phyloP scores from a whole-genome alignment of 176 grass and related monocot genomes.

The Microstegium vimineum region DNA sequence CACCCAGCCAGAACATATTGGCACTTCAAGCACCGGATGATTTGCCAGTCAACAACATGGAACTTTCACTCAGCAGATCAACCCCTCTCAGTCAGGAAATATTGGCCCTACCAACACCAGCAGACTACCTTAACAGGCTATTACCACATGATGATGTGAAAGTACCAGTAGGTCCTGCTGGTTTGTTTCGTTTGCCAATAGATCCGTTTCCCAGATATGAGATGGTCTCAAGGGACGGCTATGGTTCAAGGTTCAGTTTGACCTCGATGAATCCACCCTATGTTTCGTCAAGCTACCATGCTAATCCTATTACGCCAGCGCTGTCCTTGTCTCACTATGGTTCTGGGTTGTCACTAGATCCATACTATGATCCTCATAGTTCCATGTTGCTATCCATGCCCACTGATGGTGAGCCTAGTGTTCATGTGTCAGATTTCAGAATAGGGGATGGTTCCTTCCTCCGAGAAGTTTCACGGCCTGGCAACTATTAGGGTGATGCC shows the following conservation, averaged over 20 bases:
- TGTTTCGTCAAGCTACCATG: constrained; percentile 31
- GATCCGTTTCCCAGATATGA: constrained; percentile 40
- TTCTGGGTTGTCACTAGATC: constrained; percentile 16
- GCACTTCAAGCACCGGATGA: constrained; percentile 40
- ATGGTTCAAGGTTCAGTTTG: constrained; percentile 47
- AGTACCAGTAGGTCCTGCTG: constrained; percentile 50
- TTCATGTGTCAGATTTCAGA: constrained; percentile 33
- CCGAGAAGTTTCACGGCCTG: constrained; percentile 18
- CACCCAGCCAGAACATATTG: constrained; percentile 29
- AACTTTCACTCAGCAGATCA: constrained; percentile 35
- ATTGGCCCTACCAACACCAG: constrained; percentile 25
- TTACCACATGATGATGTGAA: constrained; percentile 27
- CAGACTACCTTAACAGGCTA: constrained; percentile 15
- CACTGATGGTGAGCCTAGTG: constrained; percentile 22
- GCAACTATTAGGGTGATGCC: constrained; percentile 26
- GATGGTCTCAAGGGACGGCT: constrained; percentile 1
- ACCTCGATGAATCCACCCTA: not conserved
- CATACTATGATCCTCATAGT: constrained; percentile 21
- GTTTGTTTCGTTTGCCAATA: constrained; percentile 85
- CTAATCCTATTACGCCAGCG: constrained; percentile 7
- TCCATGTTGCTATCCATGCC: constrained; percentile 15
- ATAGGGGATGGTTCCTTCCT: constrained; percentile 21
- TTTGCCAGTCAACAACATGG: constrained; percentile 12
- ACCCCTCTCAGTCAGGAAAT: constrained; percentile 26
- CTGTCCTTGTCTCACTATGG: constrained; percentile 20